Base-by-base conservation (phyloP, 1,284 basidiomycete genomes). In the Puccinia hordei region DNA sequence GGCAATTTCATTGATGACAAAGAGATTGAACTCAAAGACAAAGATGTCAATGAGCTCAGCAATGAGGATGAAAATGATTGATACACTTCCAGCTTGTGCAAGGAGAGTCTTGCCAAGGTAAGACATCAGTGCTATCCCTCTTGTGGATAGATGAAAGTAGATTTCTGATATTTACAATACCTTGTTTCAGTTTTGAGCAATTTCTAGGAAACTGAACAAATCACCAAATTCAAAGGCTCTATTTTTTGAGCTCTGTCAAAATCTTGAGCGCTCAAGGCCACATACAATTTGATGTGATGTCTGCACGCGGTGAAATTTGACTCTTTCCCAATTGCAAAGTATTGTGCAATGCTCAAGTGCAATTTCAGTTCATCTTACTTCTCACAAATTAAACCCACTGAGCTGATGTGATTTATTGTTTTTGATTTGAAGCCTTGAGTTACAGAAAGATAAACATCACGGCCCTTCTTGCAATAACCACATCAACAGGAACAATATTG, bases 371-470 rank as follows among this genome's bases (percentile, higher is more conserved):
- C 6, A 65, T 41, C 44, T 44, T 35, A 1, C 17, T 44, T 24
- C 65, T 66, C 15, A 44, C 8, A 35, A 41, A 9, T 22, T 13
- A 4, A 44, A 46, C 65, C 55, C 55, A 57, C 13, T 24, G 55
- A 2, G n/a, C n/a, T 57, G n/a, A 57, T 27, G 8, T 4, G 55
- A 44, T 46, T 24, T 65, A 17, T 19, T 24, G n/a, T 41, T 30
- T 61, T 13, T 9, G 38, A 8, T 41, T 24, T 66, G 19, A 41
- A 66, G 65, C 38, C 65, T 66, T 19, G 65, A 66, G 35, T 66
- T 35, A 24, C 35, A 66, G 38, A 66, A 66, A 66, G 65, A 66
- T 66, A 66, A 44, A 44, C 10, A 35, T 44, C 65, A 66, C n/a
- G 65, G 65, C 38, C 19, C 24, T 66, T 35, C 65, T 38, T 35